phyloP scores from a whole-genome alignment of 345 rosid genomes.

The Eucalyptus caleyi region DNA sequence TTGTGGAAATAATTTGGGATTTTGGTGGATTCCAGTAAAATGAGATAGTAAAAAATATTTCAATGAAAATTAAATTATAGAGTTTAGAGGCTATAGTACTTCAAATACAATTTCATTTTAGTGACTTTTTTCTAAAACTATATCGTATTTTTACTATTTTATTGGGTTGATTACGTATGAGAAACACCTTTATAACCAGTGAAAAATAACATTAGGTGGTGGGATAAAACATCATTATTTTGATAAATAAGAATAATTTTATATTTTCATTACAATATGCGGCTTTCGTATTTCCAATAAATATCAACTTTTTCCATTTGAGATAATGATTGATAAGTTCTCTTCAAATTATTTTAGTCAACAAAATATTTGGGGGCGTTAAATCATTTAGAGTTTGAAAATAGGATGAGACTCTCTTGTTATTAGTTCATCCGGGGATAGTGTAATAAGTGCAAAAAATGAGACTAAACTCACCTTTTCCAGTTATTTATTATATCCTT shows the following conservation, averaged over 20 bases:
- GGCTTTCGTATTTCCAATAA: background rate
- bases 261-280: background rate
- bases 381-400: background rate
- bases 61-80: background rate
- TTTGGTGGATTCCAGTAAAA: background rate
- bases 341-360: background rate
- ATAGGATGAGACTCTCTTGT: background rate
- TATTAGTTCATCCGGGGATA: background rate
- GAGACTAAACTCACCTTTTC: background rate
- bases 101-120: background rate
- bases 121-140: background rate
- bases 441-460: background rate
- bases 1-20: background rate
- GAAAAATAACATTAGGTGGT: background rate
- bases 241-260: background rate
- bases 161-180: background rate
- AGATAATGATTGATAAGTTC: background rate
- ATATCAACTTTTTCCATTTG: background rate
- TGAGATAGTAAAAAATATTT: background rate
- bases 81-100: background rate
- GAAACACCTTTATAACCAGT: background rate
- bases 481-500: background rate
- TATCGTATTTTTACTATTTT: background rate
- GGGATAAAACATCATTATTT: background rate
- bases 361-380: background rate